Conservation (phyloP, 257 asterid genomes). For the Solanum paucissectum region DNA sequence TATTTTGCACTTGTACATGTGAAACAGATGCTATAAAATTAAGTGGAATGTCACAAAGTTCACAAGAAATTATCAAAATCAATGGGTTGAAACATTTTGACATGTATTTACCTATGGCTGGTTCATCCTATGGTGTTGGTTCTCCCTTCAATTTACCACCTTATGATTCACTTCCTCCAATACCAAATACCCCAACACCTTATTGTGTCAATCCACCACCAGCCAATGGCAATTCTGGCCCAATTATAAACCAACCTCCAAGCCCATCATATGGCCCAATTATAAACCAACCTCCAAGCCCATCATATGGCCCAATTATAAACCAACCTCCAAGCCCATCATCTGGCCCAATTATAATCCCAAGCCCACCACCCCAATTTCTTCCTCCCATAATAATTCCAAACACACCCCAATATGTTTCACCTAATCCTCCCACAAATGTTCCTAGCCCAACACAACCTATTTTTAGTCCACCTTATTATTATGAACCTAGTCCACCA, state of each 20-base stretch:
- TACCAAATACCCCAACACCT: slow-evolving; percentile 45
- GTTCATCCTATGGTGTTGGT: slow-evolving; percentile 30
- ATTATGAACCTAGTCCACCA: slow-evolving; percentile 19
- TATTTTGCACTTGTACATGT: not conserved
- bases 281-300: not conserved
- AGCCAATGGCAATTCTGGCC: not conserved
- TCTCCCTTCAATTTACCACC: slow-evolving; percentile 79
- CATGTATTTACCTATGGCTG: slow-evolving; percentile 14
- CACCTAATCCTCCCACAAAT: slow-evolving; percentile 29
- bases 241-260: not conserved
- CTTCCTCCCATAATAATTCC: slow-evolving; percentile 17
- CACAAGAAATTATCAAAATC: slow-evolving; percentile 8
- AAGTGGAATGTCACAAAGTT: slow-evolving; percentile 10
- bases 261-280: slow-evolving; percentile 21
- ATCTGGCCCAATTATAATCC: not conserved
- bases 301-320: slow-evolving; percentile 3
- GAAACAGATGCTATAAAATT: slow-evolving; percentile 34
- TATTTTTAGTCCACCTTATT: slow-evolving; percentile 19
- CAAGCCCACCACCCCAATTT: slow-evolving; percentile 23
- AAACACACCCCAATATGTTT: slow-evolving; percentile 9
- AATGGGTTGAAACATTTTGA: slow-evolving; percentile 15
- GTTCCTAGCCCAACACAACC: slow-evolving; percentile 23
- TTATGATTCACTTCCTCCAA: slow-evolving; percentile 70
- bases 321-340: slow-evolving; percentile 3
- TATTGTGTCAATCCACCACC: slow-evolving; percentile 46